Evolutionary conservation across 1,139 yeast species (phyloP).

Genomic region (Yamadazyma dendronema): DNA sequence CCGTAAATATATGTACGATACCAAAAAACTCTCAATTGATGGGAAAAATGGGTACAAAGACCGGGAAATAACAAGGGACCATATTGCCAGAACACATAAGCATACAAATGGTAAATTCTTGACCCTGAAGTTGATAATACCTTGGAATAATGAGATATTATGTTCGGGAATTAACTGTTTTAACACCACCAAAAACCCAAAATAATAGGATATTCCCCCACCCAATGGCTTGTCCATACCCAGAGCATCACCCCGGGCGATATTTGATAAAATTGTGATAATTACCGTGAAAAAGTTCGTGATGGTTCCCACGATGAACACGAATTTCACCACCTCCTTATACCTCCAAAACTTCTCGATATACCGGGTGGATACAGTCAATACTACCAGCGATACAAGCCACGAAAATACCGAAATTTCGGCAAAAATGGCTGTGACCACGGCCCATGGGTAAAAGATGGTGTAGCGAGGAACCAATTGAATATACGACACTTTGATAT

Average conservation of each 20-base stretch:
- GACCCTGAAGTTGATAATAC: constrained; percentile 62
- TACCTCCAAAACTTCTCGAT: constrained; percentile 59
- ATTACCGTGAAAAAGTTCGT: constrained; percentile 56
- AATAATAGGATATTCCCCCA: constrained; percentile 70
- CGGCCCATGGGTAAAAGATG: constrained; percentile 69
- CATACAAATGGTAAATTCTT: constrained; percentile 72
- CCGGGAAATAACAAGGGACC: constrained; percentile 40
- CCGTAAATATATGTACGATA: constrained; percentile 73
- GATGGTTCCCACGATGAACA: constrained; percentile 53
- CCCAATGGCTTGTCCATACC: constrained; percentile 54
- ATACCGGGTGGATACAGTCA: constrained; percentile 52
- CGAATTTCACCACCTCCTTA: constrained; percentile 57
- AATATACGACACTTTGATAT: constrained; percentile 56
- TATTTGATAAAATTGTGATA: constrained; percentile 39
- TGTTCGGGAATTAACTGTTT: constrained; percentile 91
- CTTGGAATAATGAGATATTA: constrained; percentile 64
- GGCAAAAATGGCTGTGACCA: constrained; percentile 69
- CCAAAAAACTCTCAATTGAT: constrained; percentile 65
- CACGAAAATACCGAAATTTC: constrained; percentile 59
- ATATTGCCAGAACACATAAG: constrained; percentile 41
- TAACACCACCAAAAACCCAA: constrained; percentile 80
- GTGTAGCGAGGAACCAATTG: constrained; percentile 70
- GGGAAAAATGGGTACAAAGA: constrained; percentile 60
- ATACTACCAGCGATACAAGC: constrained; percentile 45
- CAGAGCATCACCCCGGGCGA: constrained; percentile 33